Conservation (phyloP, 2,329 filamentous ascomycete species). For the Pseudogymnoascus destructans region DNA sequence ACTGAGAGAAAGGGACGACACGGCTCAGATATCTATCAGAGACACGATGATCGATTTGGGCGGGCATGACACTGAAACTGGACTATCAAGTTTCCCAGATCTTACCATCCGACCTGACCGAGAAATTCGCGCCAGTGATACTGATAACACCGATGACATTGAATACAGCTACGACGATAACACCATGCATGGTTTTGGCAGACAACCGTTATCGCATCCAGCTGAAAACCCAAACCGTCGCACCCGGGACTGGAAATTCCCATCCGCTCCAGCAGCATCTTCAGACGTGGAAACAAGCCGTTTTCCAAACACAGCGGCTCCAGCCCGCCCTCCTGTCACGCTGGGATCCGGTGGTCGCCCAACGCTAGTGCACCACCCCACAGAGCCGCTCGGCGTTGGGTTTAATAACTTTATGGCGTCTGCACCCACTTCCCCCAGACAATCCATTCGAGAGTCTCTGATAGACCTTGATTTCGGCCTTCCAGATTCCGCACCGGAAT, state of each 20-base stretch:
- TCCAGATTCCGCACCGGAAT: constrained; percentile 38
- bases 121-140: constrained; percentile 11
- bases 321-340: constrained; percentile 19
- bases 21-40: constrained; percentile 36
- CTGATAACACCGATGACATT: constrained; percentile 18
- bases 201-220: constrained; percentile 44
- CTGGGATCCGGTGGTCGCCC: constrained; percentile 30
- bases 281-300: constrained; percentile 40
- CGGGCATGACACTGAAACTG: constrained; percentile 41
- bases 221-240: constrained; percentile 38
- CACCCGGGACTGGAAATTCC: constrained; percentile 46
- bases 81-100: constrained; percentile 45
- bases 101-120: constrained; percentile 38
- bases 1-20: constrained; percentile 38
- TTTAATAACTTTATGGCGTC: constrained; percentile 9
- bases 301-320: constrained; percentile 33
- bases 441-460: constrained; percentile 25
- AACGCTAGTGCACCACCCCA: constrained; percentile 36
- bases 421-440: constrained; percentile 13
- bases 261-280: constrained; percentile 38
- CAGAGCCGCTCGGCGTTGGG: constrained; percentile 32
- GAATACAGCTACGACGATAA: constrained; percentile 9
- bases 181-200: constrained; percentile 30
- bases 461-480: constrained; percentile 43
- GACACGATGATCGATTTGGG: constrained; percentile 53